These are phyloP conservation scores for Aurantiochytrium sp. DNA, from an alignment of 108 stramenopile genomes.

Conservation along the genomic window DNA sequence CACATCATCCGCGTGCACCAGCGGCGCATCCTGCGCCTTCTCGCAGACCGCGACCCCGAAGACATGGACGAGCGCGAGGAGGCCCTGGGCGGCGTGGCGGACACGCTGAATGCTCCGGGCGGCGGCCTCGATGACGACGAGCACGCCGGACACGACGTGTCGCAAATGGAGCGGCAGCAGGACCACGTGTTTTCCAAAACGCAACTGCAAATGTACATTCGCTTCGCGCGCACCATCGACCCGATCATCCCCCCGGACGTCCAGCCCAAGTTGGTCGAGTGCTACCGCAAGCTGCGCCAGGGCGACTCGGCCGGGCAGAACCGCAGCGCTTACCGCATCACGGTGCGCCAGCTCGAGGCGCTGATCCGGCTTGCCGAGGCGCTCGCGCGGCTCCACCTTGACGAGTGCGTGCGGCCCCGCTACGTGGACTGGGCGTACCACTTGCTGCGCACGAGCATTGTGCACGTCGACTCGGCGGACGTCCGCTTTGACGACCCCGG, in stretches of 20 bases:
- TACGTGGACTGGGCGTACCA: constrained; percentile 90
- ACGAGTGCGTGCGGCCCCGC: constrained; percentile 70
- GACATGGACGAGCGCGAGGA: constrained; percentile 7
- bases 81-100: constrained; percentile 50
- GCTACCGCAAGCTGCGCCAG: constrained; percentile 89
- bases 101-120: too few species aligned
- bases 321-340: constrained; percentile 93
- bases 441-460: constrained; percentile 83
- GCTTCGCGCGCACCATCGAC: constrained; percentile 75
- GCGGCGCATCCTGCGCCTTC: neutral
- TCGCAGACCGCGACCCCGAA: neutral
- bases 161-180: neutral
- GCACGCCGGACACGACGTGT: neutral
- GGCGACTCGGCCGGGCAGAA: constrained; percentile 81
- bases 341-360: constrained; percentile 96
- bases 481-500: constrained; percentile 84
- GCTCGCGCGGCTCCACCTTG: constrained; percentile 85
- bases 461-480: constrained; percentile 93
- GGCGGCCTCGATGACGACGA: constrained; percentile 64
- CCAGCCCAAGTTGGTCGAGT: constrained; percentile 81
- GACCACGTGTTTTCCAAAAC: constrained; percentile 61
- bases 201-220: constrained; percentile 88
- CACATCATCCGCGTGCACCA: constrained; percentile 91
- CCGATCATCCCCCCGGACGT: constrained; percentile 79
- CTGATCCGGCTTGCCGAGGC: constrained; percentile 96